phyloP scores from a whole-genome alignment of 2,329 filamentous ascomycete genomes.

The Xylaria digitata region DNA sequence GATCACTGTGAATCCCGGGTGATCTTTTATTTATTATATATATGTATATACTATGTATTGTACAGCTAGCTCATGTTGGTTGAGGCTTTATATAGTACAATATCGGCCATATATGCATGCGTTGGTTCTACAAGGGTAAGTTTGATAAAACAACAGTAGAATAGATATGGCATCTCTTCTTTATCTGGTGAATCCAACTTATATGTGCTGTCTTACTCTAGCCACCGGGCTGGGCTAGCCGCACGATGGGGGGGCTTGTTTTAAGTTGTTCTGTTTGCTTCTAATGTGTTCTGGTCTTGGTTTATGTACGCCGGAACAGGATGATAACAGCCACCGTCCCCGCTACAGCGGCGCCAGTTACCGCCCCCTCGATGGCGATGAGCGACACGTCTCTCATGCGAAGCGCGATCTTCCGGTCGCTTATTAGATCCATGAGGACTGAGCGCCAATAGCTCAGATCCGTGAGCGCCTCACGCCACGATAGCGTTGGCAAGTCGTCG shows the following conservation, averaged over 20 bases:
- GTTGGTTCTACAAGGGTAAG: background rate
- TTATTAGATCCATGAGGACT: conserved; percentile 68
- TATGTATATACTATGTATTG: background rate
- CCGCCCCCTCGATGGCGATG: conserved; percentile 74
- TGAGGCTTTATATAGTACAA: conserved; percentile 20
- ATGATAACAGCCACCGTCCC: conserved; percentile 61
- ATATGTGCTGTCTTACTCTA: conserved; percentile 38
- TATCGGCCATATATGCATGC: conserved; percentile 7
- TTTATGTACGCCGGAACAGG: conserved; percentile 40
- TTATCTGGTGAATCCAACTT: background rate
- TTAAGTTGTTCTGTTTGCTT: conserved; percentile 9
- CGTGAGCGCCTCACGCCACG: conserved; percentile 59
- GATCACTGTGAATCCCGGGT: background rate
- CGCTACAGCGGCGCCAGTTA: conserved; percentile 72
- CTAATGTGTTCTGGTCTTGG: background rate
- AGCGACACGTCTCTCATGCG: conserved; percentile 77
- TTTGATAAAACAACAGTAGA: background rate
- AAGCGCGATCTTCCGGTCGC: conserved; percentile 71
- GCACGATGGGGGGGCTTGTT: background rate
- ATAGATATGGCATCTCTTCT: conserved; percentile 12
- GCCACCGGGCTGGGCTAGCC: no score
- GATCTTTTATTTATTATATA: background rate
- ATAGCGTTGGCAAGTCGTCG: background rate
- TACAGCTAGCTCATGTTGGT: conserved; percentile 22
- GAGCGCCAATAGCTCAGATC: conserved; percentile 61